Percentiles rank a stretch among this genome's conserved stretches.
These are phyloP conservation scores for Phlebiopsis flavidoalba DNA, from an alignment of 768 basidiomycete genomes.

Conservation along the genomic window DNA sequence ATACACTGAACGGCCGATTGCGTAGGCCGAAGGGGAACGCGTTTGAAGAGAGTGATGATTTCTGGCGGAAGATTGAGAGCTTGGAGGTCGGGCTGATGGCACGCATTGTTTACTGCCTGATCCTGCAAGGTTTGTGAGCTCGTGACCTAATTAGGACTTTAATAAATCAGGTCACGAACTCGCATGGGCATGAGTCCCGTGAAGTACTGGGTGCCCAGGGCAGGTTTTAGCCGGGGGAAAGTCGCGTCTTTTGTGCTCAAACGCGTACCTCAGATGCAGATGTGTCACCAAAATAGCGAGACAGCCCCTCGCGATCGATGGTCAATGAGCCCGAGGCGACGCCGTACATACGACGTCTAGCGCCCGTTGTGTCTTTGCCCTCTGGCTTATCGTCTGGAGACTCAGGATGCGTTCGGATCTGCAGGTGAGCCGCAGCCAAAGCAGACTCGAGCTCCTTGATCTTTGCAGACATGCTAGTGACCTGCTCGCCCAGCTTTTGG, in stretches of 20 bases:
- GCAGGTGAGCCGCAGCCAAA: constrained; percentile 26
- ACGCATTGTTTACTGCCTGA: not conserved
- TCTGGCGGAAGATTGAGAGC: constrained; percentile 36
- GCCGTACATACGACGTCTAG: constrained; percentile 3
- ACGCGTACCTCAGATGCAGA: constrained; percentile 42
- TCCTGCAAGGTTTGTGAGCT: not conserved
- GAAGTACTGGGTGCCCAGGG: constrained; percentile 17
- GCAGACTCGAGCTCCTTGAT: constrained; percentile 44
- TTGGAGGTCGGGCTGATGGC: constrained; percentile 13
- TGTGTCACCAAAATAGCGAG: constrained; percentile 45
- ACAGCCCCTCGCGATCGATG: constrained; percentile 43
- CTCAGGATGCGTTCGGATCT: constrained; percentile 13
- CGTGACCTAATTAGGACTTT: not conserved
- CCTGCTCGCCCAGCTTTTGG: constrained; percentile 41
- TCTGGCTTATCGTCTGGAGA: constrained; percentile 12
- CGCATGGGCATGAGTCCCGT: constrained; percentile 8
- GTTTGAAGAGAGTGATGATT: constrained; percentile 38
- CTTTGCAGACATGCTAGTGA: constrained; percentile 35
- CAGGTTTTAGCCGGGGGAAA: not conserved
- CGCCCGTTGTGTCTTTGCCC: constrained; percentile 10
- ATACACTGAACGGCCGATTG: constrained; percentile 32
- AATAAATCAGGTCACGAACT: not conserved
- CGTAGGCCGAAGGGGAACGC: constrained; percentile 46
- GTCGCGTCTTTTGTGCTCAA: not conserved
- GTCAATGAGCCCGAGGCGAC: constrained; percentile 41